A percentile compares a stretch with the other conserved stretches of the same genome.
These are phyloP conservation scores for Myotisia sp. DNA, from an alignment of 2,329 filamentous ascomycete genomes.

Conservation along the genomic window DNA sequence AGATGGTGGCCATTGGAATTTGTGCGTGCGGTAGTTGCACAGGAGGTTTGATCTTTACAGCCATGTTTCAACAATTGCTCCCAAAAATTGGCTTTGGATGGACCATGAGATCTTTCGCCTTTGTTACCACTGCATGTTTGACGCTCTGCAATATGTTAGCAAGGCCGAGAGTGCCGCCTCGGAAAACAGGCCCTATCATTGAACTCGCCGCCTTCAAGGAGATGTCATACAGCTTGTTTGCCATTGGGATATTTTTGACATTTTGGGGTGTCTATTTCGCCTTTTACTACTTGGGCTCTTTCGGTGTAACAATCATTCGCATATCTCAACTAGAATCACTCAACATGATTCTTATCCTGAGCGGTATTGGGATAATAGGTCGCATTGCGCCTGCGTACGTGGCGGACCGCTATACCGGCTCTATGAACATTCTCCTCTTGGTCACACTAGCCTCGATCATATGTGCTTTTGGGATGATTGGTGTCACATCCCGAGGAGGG, in stretches of 20 bases:
- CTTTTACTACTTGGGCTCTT: slow-evolving; percentile 37
- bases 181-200: slow-evolving; percentile 36
- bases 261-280: slow-evolving; percentile 42
- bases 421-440: slow-evolving; percentile 47
- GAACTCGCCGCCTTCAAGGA: slow-evolving; percentile 41
- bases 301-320: slow-evolving; percentile 26
- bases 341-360: slow-evolving; percentile 50
- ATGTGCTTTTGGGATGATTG: slow-evolving; percentile 44
- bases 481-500: slow-evolving; percentile 35
- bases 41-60: slow-evolving; percentile 51
- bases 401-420: slow-evolving; percentile 44
- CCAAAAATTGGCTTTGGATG: slow-evolving; percentile 49
- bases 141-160: no score
- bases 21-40: slow-evolving; percentile 45
- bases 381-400: slow-evolving; percentile 45
- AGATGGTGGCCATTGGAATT: slow-evolving; percentile 46
- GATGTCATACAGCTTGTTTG: slow-evolving; percentile 31
- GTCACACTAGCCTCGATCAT: slow-evolving; percentile 30
- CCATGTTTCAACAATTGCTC: slow-evolving; percentile 42
- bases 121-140: no score
- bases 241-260: slow-evolving; percentile 30
- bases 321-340: slow-evolving; percentile 36
- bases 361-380: slow-evolving; percentile 46
- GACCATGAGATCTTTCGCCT: slow-evolving; percentile 47
- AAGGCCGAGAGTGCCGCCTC: slow-evolving; percentile 35